Percentiles rank a stretch among this genome's conserved stretches.
phyloP scores from a whole-genome alignment of 2,329 filamentous ascomycete species.

The Fonsecaea multimorphosa region DNA sequence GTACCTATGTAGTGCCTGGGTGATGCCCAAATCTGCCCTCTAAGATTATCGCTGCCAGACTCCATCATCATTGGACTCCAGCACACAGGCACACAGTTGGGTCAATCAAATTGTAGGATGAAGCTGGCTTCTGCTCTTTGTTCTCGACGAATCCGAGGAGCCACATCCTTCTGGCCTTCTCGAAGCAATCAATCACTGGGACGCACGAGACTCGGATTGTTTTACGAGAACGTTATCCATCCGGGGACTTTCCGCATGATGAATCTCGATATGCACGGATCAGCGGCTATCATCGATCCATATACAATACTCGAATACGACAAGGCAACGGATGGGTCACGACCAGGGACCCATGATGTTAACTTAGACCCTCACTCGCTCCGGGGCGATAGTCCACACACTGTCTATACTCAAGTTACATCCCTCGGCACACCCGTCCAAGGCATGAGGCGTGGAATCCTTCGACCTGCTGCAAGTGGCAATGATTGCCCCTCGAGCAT shows the following conservation, averaged over 20 bases:
- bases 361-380: not conserved
- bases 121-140: not conserved
- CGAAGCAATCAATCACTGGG: not conserved
- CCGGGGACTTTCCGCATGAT: not conserved
- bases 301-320: not conserved
- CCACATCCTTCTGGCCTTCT: not conserved
- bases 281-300: not conserved
- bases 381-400: not conserved
- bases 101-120: not conserved
- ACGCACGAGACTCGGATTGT: not conserved
- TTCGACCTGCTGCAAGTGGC: conserved; percentile 29
- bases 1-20: too few relatives aligned
- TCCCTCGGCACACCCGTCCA: conserved; percentile 3
- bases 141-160: not conserved
- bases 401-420: conserved; percentile 15
- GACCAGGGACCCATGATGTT: not conserved
- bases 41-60: not conserved
- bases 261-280: conserved; percentile 1
- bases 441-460: not conserved
- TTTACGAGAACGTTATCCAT: not conserved
- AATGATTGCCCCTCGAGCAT: conserved; percentile 20
- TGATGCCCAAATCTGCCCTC: not conserved
- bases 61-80: not conserved
- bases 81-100: too few relatives aligned
- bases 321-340: not conserved